These are phyloP conservation scores for Populus deltoides DNA, from an alignment of 345 rosid genomes.

Conservation along the genomic window DNA sequence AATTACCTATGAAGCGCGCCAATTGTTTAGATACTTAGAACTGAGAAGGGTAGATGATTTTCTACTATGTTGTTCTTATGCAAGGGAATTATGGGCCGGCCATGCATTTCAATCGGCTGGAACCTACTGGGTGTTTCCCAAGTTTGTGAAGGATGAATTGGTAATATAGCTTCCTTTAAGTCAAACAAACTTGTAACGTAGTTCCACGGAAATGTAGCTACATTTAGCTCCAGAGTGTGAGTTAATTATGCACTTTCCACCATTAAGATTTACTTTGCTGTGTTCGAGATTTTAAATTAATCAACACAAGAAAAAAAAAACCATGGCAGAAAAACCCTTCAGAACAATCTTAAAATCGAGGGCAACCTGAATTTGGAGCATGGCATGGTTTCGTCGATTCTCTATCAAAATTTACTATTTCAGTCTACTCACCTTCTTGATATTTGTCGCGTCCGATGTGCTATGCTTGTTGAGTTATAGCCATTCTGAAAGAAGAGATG, in stretches of 20 bases:
- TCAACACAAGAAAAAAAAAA: no score
- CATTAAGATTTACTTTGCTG: background rate
- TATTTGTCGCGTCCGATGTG: slow-evolving; percentile 56
- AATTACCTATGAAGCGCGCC: background rate
- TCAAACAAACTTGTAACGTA: no score
- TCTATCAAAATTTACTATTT: background rate
- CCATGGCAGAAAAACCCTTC: background rate
- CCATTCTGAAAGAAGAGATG: slow-evolving; percentile 40
- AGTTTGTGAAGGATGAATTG: background rate
- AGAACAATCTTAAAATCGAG: background rate
- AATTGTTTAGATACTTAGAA: background rate
- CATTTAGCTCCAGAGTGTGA: background rate
- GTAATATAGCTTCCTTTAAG: background rate
- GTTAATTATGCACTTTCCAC: background rate
- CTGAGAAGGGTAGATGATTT: background rate
- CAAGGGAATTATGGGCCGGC: background rate
- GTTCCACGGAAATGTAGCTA: background rate
- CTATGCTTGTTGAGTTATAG: slow-evolving; percentile 40
- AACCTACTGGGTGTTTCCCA: background rate
- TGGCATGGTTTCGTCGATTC: background rate
- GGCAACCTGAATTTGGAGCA: background rate
- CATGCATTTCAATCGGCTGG: background rate
- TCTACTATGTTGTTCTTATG: background rate
- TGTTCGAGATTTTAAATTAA: no score
- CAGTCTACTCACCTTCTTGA: slow-evolving; percentile 45